Evolutionary conservation across 129 eudicot species (phyloP), one percentile per base, ranked within the genome.

Genomic region (Pseudognaphalium luteoalbum): DNA sequence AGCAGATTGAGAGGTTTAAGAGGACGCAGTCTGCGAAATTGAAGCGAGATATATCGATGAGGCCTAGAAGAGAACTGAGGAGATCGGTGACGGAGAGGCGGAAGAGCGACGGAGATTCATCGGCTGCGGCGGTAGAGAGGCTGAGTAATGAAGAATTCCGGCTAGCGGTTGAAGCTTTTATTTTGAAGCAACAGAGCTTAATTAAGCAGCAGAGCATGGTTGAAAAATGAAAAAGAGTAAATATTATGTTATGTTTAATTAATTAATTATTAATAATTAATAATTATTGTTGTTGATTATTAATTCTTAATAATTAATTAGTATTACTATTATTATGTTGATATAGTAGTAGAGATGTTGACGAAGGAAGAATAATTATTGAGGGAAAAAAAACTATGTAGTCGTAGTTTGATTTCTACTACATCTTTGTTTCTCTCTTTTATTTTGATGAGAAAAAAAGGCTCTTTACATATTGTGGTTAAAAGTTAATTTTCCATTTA

Each of bases 1-100:
- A 73, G 83, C 86, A 82, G 66, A 88, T 87, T 41, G 71, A 61
- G 72, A 74, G 66, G 67, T 88, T 88, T 61, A 71, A 74, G 66
- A 84, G 97, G 76, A 86, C 93, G 4, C 87, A 86, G n/a, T 88
- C 94, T 71, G 91, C 62, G 72, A 86, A 59, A 58, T 58, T 85
- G 85, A 81, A 61, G 66, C 71, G 76, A 3, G 86, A 86, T 50
- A 80, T 79, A 4, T 62, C 79, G 22, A 73, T 21, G 80, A 68
- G 65, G 76, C 76, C 80, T 69, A 58, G 2, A 47, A 56, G 39
- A 63, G 85, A 84, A 78, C 75, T 84, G 72, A 83, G 88, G 42
- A 80, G 97, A 66, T 86, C 97, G 76, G 90, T 78, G 84, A 84
- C 91, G 29, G 85, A 74, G 61, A 66, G 56, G 17, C 73, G 85